Conservation (phyloP, 495 filamentous ascomycete species). For the Darksidea phi region DNA sequence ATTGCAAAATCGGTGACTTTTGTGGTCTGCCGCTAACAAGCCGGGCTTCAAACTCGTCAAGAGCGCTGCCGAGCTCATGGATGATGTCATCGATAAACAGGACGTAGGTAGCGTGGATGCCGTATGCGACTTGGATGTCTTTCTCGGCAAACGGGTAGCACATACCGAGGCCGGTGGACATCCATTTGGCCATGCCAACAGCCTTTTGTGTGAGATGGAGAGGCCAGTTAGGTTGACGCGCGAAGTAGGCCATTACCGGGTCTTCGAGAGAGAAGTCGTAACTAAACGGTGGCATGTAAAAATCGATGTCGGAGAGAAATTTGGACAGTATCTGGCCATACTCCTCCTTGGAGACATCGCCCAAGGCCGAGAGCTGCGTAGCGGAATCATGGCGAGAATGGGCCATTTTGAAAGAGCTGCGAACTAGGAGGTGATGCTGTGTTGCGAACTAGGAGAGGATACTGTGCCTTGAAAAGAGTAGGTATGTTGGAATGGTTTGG, state of each 20-base stretch:
- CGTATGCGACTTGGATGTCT: slow-evolving; percentile 2
- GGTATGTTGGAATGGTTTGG: background rate
- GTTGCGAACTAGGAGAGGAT: background rate
- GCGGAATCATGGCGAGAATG: background rate
- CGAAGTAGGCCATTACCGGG: slow-evolving; percentile 1
- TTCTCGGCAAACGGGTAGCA: slow-evolving; percentile 2
- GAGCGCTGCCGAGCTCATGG: background rate
- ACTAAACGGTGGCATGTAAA: background rate
- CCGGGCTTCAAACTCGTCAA: background rate
- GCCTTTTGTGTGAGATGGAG: background rate
- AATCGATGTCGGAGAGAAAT: background rate
- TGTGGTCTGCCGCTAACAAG: background rate
- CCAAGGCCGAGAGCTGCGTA: background rate
- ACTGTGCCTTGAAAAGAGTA: background rate
- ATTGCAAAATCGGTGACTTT: slow-evolving; percentile 1
- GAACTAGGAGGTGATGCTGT: background rate
- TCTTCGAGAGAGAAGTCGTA: slow-evolving; percentile 2
- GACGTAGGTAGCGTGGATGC: slow-evolving; percentile 1
- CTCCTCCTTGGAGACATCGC: background rate
- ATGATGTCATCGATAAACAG: background rate
- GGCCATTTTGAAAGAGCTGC: background rate
- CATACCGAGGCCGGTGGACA: slow-evolving; percentile 2
- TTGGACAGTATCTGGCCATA: slow-evolving; percentile 1
- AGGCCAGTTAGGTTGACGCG: slow-evolving; percentile 1
- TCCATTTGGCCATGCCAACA: slow-evolving; percentile 1